These are phyloP conservation scores for Spinacia oleracea DNA, from an alignment of 179 eudicot species.

Conservation along the genomic window DNA sequence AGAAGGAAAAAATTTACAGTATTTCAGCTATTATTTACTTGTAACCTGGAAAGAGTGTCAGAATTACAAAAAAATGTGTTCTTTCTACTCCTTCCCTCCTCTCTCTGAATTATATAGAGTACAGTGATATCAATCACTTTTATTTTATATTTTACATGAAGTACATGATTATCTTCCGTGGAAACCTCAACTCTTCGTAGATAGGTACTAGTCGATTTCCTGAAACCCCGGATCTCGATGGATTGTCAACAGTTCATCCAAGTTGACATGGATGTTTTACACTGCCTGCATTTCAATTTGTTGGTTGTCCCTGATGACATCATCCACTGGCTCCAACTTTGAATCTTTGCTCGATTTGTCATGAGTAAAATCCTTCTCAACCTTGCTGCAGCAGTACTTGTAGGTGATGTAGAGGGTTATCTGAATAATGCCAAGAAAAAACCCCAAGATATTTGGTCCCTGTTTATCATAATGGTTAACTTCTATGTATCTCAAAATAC, in stretches of 20 bases:
- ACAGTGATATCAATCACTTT: background rate
- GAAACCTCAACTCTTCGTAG: slow-evolving; percentile 17
- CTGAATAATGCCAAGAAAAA: slow-evolving; percentile 61
- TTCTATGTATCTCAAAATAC: slow-evolving; percentile 2
- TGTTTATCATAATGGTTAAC: slow-evolving; percentile 26
- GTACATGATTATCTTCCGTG: slow-evolving; percentile 20
- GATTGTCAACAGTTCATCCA: slow-evolving; percentile 15
- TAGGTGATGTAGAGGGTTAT: slow-evolving; percentile 53
- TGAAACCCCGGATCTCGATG: slow-evolving; percentile 2
- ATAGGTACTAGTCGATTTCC: slow-evolving; percentile 12
- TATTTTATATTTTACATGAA: slow-evolving; percentile 7
- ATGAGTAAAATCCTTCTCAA: slow-evolving; percentile 17
- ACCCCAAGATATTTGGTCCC: slow-evolving; percentile 73
- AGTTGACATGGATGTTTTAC: slow-evolving; percentile 3
- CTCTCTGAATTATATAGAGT: no score
- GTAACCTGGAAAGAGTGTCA: slow-evolving; percentile 6
- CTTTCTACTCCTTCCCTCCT: background rate
- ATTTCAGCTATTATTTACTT: background rate
- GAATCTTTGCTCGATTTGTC: slow-evolving; percentile 25
- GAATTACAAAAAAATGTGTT: background rate
- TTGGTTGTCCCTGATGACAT: slow-evolving; percentile 13
- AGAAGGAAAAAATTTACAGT: background rate
- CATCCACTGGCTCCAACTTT: slow-evolving; percentile 18
- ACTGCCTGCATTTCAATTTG: slow-evolving; percentile 36
- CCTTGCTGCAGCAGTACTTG: slow-evolving; percentile 33